Percentiles rank a stretch among this genome's conserved stretches.
phyloP scores from a whole-genome alignment of 805 yeast species.

The Metschnikowia gruessii region DNA sequence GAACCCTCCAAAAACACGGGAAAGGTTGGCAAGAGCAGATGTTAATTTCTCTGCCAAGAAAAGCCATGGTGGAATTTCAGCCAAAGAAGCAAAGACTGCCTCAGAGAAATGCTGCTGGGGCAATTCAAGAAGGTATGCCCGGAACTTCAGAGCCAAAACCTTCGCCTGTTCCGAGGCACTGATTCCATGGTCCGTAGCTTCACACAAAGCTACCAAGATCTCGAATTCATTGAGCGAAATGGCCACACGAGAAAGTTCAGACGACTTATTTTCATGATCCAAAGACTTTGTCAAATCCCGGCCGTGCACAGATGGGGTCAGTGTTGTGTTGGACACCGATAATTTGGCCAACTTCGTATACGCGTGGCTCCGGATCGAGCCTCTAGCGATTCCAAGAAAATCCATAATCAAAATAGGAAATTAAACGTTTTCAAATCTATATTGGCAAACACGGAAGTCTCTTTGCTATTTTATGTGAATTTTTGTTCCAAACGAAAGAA shows the following conservation, averaged over 20 bases:
- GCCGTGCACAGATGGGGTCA: background rate
- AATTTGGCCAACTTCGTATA: conserved; percentile 36
- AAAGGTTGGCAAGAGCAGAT: conserved; percentile 32
- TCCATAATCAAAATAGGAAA: conserved; percentile 28
- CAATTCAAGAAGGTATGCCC: conserved; percentile 46
- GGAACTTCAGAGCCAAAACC: conserved; percentile 42
- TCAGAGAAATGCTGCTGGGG: conserved; percentile 44
- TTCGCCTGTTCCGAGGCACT: conserved; percentile 41
- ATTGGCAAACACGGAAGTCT: too few species aligned
- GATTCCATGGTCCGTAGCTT: conserved; percentile 9
- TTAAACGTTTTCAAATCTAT: background rate
- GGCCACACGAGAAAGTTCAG: conserved; percentile 27
- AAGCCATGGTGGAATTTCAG: conserved; percentile 33
- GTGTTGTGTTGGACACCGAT: conserved; percentile 15
- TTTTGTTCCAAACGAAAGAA: too few species aligned
- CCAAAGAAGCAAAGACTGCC: conserved; percentile 29
- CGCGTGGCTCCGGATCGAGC: conserved; percentile 40
- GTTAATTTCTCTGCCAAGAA: conserved; percentile 34
- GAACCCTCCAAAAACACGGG: conserved; percentile 22
- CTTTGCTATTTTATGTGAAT: too few species aligned
- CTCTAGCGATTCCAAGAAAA: conserved; percentile 36
- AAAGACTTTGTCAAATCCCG: background rate
- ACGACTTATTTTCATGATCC: background rate
- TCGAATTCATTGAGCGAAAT: conserved; percentile 54
- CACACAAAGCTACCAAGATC: conserved; percentile 53